A percentile compares a stretch with the other conserved stretches of the same genome.
Conservation (phyloP, 257 asterid genomes). For the Solanum ossicruentum region DNA sequence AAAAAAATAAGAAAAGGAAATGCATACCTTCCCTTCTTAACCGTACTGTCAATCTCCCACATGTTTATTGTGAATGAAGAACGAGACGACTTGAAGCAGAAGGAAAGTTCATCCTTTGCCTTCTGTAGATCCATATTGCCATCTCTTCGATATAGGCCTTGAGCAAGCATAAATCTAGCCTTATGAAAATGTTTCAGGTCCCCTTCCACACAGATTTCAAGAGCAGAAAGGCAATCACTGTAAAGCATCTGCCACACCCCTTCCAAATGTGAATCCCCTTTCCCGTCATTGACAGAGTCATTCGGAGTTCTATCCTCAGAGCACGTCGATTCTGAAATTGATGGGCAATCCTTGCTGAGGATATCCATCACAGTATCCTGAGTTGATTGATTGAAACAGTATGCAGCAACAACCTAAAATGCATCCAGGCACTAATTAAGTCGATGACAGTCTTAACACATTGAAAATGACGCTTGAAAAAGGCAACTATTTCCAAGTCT, state of each 20-base stretch:
- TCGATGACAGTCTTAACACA: neutral
- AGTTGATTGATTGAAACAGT: conserved; percentile 56
- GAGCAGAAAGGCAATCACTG: conserved; percentile 83
- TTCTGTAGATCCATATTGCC: conserved; percentile 65
- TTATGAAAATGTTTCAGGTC: conserved; percentile 98
- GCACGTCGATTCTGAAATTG: conserved; percentile 32
- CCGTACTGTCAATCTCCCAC: conserved; percentile 99
- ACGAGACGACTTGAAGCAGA: conserved; percentile 91
- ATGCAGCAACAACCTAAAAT: conserved; percentile 60
- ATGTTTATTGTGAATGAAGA: conserved; percentile 87
- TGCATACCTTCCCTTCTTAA: conserved; percentile 82
- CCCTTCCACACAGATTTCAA: conserved; percentile 90
- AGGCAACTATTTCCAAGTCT: neutral
- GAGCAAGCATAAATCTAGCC: conserved; percentile 92
- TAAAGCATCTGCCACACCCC: conserved; percentile 74
- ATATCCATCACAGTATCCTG: conserved; percentile 31
- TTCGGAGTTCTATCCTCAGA: conserved; percentile 26
- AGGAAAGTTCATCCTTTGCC: conserved; percentile 96
- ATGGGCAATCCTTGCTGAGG: conserved; percentile 21
- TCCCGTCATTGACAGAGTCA: conserved; percentile 10
- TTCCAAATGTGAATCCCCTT: conserved; percentile 21
- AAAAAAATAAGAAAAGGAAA: neutral
- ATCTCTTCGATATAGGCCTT: conserved; percentile 76
- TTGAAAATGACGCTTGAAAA: neutral
- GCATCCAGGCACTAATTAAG: conserved; percentile 3